Evolutionary conservation across 306 rosid species (phyloP), one percentile per base, ranked within the genome.

Genomic region (Lathyrus sativus): DNA sequence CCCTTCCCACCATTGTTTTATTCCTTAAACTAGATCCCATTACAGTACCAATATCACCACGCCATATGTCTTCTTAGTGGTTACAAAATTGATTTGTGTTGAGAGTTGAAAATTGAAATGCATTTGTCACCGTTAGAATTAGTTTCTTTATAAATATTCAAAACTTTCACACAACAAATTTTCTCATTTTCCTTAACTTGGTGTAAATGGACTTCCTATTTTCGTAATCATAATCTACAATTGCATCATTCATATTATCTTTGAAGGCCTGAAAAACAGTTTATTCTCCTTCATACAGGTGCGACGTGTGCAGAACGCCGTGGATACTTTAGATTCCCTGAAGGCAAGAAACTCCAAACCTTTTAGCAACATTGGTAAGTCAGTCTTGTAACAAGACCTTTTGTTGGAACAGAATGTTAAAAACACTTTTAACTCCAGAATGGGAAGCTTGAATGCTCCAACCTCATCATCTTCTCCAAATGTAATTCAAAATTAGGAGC

Each of bases 361-460:
- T 4, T 31, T 10, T 59, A 56, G 76, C 76, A 81, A 67, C 73
- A 75, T 48, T 70, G 80, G 76, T 68, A 84, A 80, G 42, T 71
- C 89, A 39, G 88, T 72, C 75, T 78, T 91, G 89, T 85, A 77
- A 64, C 86, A 22, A 80, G 89, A 62, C 75, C 29, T 26, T 26
- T 26, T 26, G 26, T 24, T 24, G 26, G 26, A 24, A 24, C 26
- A 24, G 26, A 24, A 24, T 24, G 2, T 24, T 24, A 24, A 24
- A 24, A 24, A 1, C 26, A 24, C 26, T 24, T 19, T 19, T 24
- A 2, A 24, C 26, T 24, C 26, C 1, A 24, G 26, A 82, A 31
- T 88, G 89, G 97, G 86, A 73, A 81, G 89, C 78, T 76, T 76
- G 81, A 85, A 51, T 72, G 76, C 93, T 72, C 86, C 96, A 58